These are phyloP conservation scores for Malassezia equina DNA, from an alignment of 1,284 basidiomycete species.

Conservation along the genomic window DNA sequence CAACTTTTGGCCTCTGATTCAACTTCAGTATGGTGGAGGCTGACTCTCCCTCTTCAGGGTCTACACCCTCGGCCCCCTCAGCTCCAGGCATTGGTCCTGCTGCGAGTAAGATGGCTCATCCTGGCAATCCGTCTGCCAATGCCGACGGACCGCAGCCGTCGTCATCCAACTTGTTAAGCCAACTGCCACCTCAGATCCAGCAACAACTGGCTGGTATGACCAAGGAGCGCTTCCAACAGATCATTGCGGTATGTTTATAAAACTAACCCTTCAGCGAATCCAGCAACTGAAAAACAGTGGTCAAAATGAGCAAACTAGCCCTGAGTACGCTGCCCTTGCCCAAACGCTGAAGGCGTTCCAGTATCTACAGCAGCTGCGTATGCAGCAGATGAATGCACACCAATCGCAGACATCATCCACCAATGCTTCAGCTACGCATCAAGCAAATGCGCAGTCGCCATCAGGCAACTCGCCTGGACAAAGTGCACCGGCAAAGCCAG, in stretches of 20 bases:
- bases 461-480: constrained; percentile 57
- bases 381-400: constrained; percentile 27
- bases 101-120: background rate
- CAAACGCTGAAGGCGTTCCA: constrained; percentile 43
- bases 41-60: background rate
- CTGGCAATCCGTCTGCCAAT: background rate
- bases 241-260: constrained; percentile 25
- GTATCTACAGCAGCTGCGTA: constrained; percentile 38
- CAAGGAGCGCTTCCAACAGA: constrained; percentile 37
- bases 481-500: constrained; percentile 37
- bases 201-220: constrained; percentile 42
- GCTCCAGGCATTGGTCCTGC: background rate
- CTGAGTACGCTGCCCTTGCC: constrained; percentile 47
- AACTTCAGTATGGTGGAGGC: constrained; percentile 10
- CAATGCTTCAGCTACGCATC: background rate
- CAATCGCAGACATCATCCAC: background rate
- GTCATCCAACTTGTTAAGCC: constrained; percentile 1
- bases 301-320: constrained; percentile 44
- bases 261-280: constrained; percentile 36
- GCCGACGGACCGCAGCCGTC: background rate
- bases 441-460: constrained; percentile 20
- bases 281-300: constrained; percentile 48
- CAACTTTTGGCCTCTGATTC: background rate
- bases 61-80: background rate
- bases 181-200: constrained; percentile 26